Conservation (phyloP, 2,329 filamentous ascomycete genomes). For the Aspergillus sojae region DNA sequence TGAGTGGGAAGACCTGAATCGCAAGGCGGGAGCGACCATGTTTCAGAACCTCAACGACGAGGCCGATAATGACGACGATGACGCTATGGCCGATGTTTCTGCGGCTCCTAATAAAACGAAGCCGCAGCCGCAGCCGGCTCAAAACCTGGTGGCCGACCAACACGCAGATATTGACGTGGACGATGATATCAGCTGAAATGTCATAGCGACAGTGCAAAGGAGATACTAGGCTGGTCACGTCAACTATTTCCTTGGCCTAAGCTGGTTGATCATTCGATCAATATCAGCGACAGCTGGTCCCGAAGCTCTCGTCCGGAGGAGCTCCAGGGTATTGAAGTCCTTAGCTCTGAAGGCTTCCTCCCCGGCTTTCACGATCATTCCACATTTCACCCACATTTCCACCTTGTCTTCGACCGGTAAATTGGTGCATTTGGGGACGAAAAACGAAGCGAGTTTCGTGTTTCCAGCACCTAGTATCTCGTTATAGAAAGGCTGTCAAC, state of each 20-base stretch:
- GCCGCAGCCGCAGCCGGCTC: conserved; percentile 20
- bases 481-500: conserved; percentile 82
- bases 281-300: conserved; percentile 74
- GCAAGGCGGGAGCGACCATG: conserved; percentile 28
- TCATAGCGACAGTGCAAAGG: conserved; percentile 9
- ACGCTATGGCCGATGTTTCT: conserved; percentile 36
- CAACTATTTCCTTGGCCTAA: conserved; percentile 48
- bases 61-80: conserved; percentile 45
- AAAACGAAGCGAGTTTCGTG: conserved; percentile 77
- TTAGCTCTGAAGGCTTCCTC: conserved; percentile 86
- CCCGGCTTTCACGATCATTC: conserved; percentile 82
- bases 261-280: conserved; percentile 70
- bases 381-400: conserved; percentile 96
- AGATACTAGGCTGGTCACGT: conserved; percentile 17
- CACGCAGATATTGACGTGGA: conserved; percentile 38
- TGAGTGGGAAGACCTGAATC: conserved; percentile 47
- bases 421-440: conserved; percentile 83
- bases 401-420: conserved; percentile 71
- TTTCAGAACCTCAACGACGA: conserved; percentile 47
- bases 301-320: conserved; percentile 73
- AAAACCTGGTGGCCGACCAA: conserved; percentile 28
- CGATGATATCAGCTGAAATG: conserved; percentile 48
- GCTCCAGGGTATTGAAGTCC: conserved; percentile 74
- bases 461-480: conserved; percentile 87
- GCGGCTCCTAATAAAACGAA: conserved; percentile 23